A percentile compares a stretch with the other conserved stretches of the same genome.
These are phyloP conservation scores for Sphaerulina musiva DNA, from an alignment of 2,329 filamentous ascomycete species.

Conservation along the genomic window DNA sequence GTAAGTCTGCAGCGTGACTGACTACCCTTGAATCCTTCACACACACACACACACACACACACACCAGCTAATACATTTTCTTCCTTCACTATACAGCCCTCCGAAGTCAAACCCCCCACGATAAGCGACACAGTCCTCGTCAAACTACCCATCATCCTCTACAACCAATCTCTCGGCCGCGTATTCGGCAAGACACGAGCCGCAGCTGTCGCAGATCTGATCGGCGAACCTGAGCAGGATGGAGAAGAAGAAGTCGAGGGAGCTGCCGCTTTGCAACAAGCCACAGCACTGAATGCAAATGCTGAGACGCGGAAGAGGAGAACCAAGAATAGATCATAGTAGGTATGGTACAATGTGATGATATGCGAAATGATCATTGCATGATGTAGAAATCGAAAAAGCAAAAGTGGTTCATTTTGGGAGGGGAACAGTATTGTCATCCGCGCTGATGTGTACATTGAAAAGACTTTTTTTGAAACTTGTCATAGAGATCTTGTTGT, in stretches of 20 bases:
- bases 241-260: slow-evolving; percentile 35
- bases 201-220: slow-evolving; percentile 20
- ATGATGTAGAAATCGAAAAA: too few relatives aligned
- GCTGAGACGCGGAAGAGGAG: slow-evolving; percentile 40
- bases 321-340: slow-evolving; percentile 25
- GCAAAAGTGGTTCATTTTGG: too few relatives aligned
- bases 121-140: slow-evolving; percentile 76
- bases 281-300: slow-evolving; percentile 41
- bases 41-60: too few relatives aligned
- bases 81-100: slow-evolving; percentile 48
- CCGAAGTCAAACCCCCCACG: slow-evolving; percentile 71
- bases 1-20: slow-evolving; percentile 47
- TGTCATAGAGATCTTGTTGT: too few relatives aligned
- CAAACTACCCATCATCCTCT: slow-evolving; percentile 69
- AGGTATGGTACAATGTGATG: too few relatives aligned
- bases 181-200: slow-evolving; percentile 36
- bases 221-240: slow-evolving; percentile 19
- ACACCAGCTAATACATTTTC: background rate
- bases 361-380: too few relatives aligned
- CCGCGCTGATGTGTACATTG: too few relatives aligned
- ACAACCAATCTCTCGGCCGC: slow-evolving; percentile 45
- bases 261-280: slow-evolving; percentile 36
- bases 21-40: background rate
- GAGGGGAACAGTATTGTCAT: too few relatives aligned
- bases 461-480: too few relatives aligned